Conservation (phyloP, 225 moss, liverwort and hornwort species). For the Lunularia cruciata region DNA sequence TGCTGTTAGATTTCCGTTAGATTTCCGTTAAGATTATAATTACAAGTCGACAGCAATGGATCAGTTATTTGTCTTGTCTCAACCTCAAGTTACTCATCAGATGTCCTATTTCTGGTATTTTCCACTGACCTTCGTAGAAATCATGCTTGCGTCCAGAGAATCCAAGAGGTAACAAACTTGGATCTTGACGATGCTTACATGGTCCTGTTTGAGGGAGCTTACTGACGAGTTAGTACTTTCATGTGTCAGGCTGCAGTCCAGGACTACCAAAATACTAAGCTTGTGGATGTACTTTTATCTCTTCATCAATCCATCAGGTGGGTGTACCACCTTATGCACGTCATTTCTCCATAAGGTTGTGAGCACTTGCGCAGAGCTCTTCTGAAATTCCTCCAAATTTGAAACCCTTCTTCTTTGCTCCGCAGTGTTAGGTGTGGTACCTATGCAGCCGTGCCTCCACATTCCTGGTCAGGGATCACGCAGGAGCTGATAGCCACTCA, state of each 20-base stretch:
- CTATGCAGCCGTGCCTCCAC: conserved; percentile 78
- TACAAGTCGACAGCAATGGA: no score
- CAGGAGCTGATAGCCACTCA: conserved; percentile 74
- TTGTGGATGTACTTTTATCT: conserved; percentile 70
- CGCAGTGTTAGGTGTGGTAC: conserved; percentile 78
- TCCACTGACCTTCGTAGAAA: no score
- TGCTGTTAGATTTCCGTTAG: no score
- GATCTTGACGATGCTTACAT: no score
- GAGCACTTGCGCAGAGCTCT: background rate
- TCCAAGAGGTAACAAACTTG: no score
- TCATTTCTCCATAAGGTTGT: background rate
- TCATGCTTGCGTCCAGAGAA: no score
- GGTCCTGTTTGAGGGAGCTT: no score
- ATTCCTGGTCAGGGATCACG: conserved; percentile 77
- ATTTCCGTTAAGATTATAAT: no score
- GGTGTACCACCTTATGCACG: background rate
- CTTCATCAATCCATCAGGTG: conserved; percentile 81
- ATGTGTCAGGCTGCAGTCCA: conserved; percentile 59
- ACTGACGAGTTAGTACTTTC: no score
- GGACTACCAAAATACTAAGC: conserved; percentile 65
- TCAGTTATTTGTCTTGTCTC: no score
- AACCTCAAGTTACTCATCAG: no score
- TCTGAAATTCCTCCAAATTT: background rate
- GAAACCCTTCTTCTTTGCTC: background rate
- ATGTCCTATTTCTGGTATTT: no score